Base-by-base conservation (phyloP, 2,329 filamentous ascomycete genomes). In the Endoconidiophora polonica region DNA sequence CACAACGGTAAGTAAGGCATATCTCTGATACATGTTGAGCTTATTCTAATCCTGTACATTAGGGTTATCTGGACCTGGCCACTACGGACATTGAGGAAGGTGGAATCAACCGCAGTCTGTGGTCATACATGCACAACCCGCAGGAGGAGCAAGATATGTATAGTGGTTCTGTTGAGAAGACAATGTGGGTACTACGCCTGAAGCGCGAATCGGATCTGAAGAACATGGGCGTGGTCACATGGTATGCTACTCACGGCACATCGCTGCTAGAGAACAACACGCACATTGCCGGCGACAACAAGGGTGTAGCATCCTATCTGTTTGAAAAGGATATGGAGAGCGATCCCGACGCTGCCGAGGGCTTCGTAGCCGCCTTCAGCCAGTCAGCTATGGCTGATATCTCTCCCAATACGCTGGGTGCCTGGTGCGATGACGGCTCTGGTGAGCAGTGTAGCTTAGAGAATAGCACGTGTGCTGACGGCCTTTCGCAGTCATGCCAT, bases 261-360 rank as follows among this genome's bases (percentile, higher is more conserved):
- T 94, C 86, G 0, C 76, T 95, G 64, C 77, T 88, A 22, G 83
- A 84, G 49, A 95, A 95, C 66, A 94, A 94, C 65, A 95, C 87
- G 0, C 71, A 94, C 12, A 77, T 91, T 46, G 81, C 87, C 2
- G 90, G 86, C n/a, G 90, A 96, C 63, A 96, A 96, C 68, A 96
- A 96, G 66, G 90, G 90, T 10, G 86, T 94, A 5, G 88, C 90
- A 2, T 84, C 88, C 0, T 83, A 82, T 60, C 68, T 94, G 4
- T 83, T 94, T 55, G 88, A 95, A 62, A 76, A 84, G 57, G 75
- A 75, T 40, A 73, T 83, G 50, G 64, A 66, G 39, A 67, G 66
- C 4, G 68, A 73, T 24, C 59, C 65, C 2, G 68, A 67, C 9
- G 79, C 76, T 42, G 71, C 76, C 0, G 68, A 75, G 1, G 73